Percentiles rank a stretch among this genome's conserved stretches.
Conservation (phyloP, 257 asterid genomes). For the Solanum etuberosum region DNA sequence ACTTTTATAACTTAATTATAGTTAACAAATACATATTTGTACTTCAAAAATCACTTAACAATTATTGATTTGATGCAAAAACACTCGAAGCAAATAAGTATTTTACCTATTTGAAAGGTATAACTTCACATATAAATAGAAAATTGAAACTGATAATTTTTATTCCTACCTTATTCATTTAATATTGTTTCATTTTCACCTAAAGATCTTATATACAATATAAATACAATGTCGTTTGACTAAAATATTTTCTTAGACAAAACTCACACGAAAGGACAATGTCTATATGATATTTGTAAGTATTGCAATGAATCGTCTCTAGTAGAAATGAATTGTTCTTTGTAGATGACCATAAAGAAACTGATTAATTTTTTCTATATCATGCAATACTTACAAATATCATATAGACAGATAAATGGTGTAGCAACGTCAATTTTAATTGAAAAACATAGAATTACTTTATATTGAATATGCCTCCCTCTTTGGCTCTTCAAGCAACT, state of each 20-base stretch:
- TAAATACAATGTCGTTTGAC: no score
- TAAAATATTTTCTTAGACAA: not conserved
- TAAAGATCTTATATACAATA: no score
- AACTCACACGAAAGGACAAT: not conserved
- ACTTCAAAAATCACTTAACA: not conserved
- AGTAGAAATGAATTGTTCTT: no score
- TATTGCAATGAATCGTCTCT: no score
- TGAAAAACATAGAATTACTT: not conserved
- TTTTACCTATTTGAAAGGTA: not conserved
- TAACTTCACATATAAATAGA: not conserved
- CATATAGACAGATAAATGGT: not conserved
- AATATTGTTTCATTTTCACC: not conserved
- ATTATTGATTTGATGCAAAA: no score
- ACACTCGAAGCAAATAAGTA: no score
- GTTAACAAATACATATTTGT: no score
- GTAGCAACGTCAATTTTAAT: not conserved
- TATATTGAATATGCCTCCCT: not conserved
- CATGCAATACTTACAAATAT: no score
- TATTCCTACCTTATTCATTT: not conserved
- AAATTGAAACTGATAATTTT: no score
- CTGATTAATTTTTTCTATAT: no score
- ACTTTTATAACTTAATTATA: not conserved
- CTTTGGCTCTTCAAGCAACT: not conserved
- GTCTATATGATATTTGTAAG: no score
- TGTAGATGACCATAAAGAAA: no score